Conservation (phyloP, 1,284 basidiomycete genomes). For the Apiotrichum laibachii region DNA sequence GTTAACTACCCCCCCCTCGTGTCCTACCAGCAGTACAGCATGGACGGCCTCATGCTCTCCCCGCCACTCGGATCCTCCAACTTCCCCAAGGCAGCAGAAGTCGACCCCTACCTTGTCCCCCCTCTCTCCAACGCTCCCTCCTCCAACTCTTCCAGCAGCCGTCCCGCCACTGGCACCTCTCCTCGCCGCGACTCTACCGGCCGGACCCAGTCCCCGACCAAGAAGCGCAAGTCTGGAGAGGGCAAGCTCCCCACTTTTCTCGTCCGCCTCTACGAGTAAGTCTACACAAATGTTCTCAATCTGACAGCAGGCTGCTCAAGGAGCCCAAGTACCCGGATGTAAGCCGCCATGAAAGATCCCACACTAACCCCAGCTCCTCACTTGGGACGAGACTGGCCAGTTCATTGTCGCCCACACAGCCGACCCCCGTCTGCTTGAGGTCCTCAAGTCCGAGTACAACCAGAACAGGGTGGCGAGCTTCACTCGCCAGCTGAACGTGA, state of each 20-base stretch:
- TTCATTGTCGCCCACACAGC: slow-evolving; percentile 2
- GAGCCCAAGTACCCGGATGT: slow-evolving; percentile 5
- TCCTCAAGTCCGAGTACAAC: slow-evolving; percentile 7
- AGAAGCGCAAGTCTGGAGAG: slow-evolving; percentile 4
- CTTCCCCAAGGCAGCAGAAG: background rate
- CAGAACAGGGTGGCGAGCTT: slow-evolving; percentile 4
- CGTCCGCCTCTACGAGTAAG: slow-evolving; percentile 2
- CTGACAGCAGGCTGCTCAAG: background rate
- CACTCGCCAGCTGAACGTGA: slow-evolving; percentile 4
- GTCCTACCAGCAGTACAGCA: background rate
- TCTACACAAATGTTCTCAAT: background rate
- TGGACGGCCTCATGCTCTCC: background rate
- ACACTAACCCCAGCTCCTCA: background rate
- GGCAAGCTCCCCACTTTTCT: slow-evolving; percentile 5
- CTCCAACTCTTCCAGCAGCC: background rate
- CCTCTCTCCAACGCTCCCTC: background rate
- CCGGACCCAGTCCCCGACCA: background rate
- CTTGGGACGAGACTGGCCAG: slow-evolving; percentile 1
- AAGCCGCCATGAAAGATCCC: background rate
- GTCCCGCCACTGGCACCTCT: background rate
- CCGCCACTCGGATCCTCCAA: background rate
- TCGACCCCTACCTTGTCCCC: background rate
- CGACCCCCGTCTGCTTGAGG: background rate
- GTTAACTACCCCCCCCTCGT: background rate
- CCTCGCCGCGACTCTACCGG: background rate